Conservation (phyloP, 805 yeast genomes). For the Cyberlindnera mrakii region DNA sequence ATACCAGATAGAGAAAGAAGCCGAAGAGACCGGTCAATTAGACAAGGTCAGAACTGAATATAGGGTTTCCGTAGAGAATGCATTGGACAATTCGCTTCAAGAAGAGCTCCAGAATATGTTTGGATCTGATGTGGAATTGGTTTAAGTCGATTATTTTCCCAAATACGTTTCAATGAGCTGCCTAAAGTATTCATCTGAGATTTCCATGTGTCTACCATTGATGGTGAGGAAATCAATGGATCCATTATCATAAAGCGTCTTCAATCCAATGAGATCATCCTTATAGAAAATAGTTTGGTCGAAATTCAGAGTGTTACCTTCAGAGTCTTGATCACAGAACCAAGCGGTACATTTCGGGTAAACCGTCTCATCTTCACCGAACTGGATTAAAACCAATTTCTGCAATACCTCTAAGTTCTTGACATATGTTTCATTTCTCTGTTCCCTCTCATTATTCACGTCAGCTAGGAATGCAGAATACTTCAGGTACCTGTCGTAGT, state of each 20-base stretch:
- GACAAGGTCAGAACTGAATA: background rate
- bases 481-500: slow-evolving; percentile 48
- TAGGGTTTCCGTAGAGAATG: slow-evolving; percentile 1
- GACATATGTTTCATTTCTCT: slow-evolving; percentile 34
- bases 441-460: slow-evolving; percentile 54
- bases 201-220: slow-evolving; percentile 59
- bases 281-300: slow-evolving; percentile 42
- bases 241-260: slow-evolving; percentile 34
- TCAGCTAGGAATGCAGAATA: slow-evolving; percentile 57
- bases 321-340: slow-evolving; percentile 47
- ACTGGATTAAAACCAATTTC: slow-evolving; percentile 52
- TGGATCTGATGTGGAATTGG: slow-evolving; percentile 22
- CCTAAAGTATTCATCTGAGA: slow-evolving; percentile 45
- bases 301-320: slow-evolving; percentile 34
- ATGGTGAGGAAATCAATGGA: slow-evolving; percentile 44
- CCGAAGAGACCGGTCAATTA: background rate
- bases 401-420: slow-evolving; percentile 39
- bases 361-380: slow-evolving; percentile 57
- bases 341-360: slow-evolving; percentile 70
- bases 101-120: slow-evolving; percentile 11
- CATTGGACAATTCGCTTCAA: slow-evolving; percentile 7
- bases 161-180: slow-evolving; percentile 39
- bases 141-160: slow-evolving; percentile 21
- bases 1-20: slow-evolving; percentile 7
- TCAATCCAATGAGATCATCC: slow-evolving; percentile 58